A percentile compares a stretch with the other conserved stretches of the same genome.
phyloP scores from a whole-genome alignment of 257 asterid genomes.

The Mitragyna speciosa region DNA sequence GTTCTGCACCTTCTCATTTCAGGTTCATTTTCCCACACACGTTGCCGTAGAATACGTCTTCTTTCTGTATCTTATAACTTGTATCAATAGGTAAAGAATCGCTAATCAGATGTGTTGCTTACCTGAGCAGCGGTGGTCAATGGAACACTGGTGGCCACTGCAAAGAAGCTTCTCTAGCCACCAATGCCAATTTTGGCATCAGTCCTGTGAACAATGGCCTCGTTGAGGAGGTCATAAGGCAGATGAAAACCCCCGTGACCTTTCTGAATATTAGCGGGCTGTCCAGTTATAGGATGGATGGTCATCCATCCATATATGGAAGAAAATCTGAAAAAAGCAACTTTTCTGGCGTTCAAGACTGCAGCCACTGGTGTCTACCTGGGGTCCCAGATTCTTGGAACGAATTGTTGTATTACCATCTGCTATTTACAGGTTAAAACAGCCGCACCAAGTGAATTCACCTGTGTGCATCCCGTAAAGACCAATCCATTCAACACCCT shows the following conservation, averaged over 20 bases:
- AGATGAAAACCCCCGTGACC: slow-evolving; percentile 70
- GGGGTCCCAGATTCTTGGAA: slow-evolving; percentile 98
- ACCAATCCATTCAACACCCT: background rate
- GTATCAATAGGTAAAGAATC: too few relatives aligned
- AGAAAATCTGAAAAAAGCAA: slow-evolving; percentile 29
- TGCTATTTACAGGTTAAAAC: slow-evolving; percentile 21
- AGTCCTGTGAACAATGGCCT: slow-evolving; percentile 58
- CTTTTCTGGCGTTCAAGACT: slow-evolving; percentile 61
- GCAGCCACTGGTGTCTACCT: slow-evolving; percentile 99
- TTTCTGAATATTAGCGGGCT: slow-evolving; percentile 61
- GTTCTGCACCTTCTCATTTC: slow-evolving; percentile 96
- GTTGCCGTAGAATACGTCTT: background rate
- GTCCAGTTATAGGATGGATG: slow-evolving; percentile 78
- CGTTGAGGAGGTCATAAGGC: slow-evolving; percentile 53
- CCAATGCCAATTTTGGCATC: slow-evolving; percentile 33
- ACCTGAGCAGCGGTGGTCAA: slow-evolving; percentile 63
- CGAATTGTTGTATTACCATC: slow-evolving; percentile 57
- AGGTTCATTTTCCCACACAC: slow-evolving; percentile 42
- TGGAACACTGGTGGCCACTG: slow-evolving; percentile 96
- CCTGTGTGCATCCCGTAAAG: background rate
- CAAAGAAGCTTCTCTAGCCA: slow-evolving; percentile 64
- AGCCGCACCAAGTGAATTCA: slow-evolving; percentile 4
- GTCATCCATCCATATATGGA: slow-evolving; percentile 87
- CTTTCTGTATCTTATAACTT: background rate
- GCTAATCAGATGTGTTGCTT: background rate